A percentile compares a stretch with the other conserved stretches of the same genome.
Evolutionary conservation across 2,329 filamentous ascomycete genomes (phyloP).

Genomic region (Byssothecium circinans): DNA sequence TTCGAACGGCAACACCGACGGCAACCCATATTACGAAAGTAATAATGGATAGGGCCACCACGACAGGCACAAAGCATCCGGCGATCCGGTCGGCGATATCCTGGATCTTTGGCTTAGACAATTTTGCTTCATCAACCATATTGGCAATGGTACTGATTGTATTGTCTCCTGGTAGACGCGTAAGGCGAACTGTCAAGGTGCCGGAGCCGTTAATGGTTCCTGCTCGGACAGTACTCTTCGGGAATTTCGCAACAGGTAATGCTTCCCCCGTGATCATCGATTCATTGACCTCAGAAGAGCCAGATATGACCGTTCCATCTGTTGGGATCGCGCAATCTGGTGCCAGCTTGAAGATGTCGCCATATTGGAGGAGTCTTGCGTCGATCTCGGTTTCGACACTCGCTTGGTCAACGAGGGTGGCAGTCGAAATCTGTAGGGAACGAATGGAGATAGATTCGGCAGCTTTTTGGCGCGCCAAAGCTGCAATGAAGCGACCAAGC

Average conservation of each 20-base stretch:
- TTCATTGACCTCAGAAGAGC: constrained; percentile 69
- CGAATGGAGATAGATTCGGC: constrained; percentile 54
- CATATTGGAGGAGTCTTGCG: constrained; percentile 67
- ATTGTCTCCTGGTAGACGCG: constrained; percentile 67
- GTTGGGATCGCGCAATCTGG: constrained; percentile 66
- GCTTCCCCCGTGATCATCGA: constrained; percentile 78
- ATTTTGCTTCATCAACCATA: constrained; percentile 72
- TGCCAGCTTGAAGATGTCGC: constrained; percentile 65
- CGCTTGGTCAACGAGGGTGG: constrained; percentile 52
- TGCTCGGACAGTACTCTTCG: constrained; percentile 61
- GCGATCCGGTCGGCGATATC: constrained; percentile 69
- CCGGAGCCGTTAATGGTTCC: constrained; percentile 62
- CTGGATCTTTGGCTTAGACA: constrained; percentile 69
- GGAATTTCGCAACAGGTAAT: constrained; percentile 58
- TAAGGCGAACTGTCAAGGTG: constrained; percentile 55
- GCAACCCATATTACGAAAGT: constrained; percentile 68
- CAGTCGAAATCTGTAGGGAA: constrained; percentile 61
- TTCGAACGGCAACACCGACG: constrained; percentile 52
- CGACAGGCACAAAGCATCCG: constrained; percentile 67
- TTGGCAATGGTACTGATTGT: constrained; percentile 69
- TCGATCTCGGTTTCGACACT: constrained; percentile 60
- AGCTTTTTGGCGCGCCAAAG: constrained; percentile 53
- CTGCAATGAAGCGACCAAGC: constrained; percentile 53
- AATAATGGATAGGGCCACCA: constrained; percentile 60
- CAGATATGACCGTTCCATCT: constrained; percentile 67